Base-by-base conservation (phyloP, 2,329 filamentous ascomycete species). In the Fusarium musae region DNA sequence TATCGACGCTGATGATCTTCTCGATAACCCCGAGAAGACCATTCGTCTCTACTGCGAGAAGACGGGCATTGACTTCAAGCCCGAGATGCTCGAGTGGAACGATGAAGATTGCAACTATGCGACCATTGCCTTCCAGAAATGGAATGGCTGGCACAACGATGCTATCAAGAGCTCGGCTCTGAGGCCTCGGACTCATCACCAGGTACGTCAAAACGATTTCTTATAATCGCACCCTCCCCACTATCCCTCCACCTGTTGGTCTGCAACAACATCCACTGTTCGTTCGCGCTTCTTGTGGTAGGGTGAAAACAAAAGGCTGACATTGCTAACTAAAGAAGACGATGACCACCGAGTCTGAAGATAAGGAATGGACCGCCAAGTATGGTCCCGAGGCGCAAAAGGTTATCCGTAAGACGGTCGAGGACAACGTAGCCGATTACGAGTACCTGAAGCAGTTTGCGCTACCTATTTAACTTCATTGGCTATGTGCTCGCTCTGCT, bases 141-240 rank as follows among this genome's bases (percentile, higher is more conserved):
- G 96, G 96, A 93, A 91, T 75, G 96, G 96, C 16, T 98, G 97
- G 85, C 96, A 98, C 82, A 93, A 98, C 76, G 96, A 98, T 85
- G 96, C 95, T 19, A 93, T 98, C 77, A 87, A 93, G 75, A 97
- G 93, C 79, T 92, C 88, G 42, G 91, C 91, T 70, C 85, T 99
- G 78, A 92, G 92, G 80, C 90, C 93, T 4, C 87, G 93, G 79
- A 86, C 87, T 50, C 87, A 91, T 73, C 88, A 90, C 32, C 86
- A 89, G 81, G 89, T 91, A 82, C 82, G 87, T 82, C 59, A 9
- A 54, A 40, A 60, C 53, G 64, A 66, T 72, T 72, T 74, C 47
- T 59, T 56, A 37, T 15, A 63, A 69, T 73, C 64, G 56, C 53
- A 59, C 44, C 43, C 28, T 49, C 12, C 46, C 43, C 54, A 43